phyloP scores from a whole-genome alignment of 257 asterid species.

The Prunella vulgaris region DNA sequence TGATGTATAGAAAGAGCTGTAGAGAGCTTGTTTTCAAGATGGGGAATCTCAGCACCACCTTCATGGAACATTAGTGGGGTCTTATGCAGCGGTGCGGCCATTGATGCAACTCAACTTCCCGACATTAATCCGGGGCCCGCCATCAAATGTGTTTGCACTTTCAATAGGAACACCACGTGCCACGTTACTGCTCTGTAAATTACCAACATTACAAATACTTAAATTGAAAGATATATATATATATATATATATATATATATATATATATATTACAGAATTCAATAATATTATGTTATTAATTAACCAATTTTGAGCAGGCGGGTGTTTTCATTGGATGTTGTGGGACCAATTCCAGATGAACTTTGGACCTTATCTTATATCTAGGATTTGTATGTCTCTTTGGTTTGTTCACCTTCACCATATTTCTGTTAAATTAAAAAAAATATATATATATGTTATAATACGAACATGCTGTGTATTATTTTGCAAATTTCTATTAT shows the following conservation, averaged over 20 bases:
- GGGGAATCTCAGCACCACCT: not conserved
- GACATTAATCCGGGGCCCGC: not conserved
- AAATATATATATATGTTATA: no score
- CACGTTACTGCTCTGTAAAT: not conserved
- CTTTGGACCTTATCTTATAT: constrained; percentile 48
- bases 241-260: no score
- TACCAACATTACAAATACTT: no score
- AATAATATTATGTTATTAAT: no score
- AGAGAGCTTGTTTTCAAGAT: not conserved
- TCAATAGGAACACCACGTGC: not conserved
- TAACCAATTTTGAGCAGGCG: constrained; percentile 32
- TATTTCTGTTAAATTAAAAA: no score
- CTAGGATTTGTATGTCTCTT: constrained; percentile 32
- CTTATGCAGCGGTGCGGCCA: not conserved
- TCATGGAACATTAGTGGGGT: not conserved
- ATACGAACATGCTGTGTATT: no score
- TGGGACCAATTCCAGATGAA: constrained; percentile 42
- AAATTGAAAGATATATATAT: no score
- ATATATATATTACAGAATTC: no score
- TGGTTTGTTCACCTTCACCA: no score
- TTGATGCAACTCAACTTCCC: not conserved
- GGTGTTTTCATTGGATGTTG: constrained; percentile 27
- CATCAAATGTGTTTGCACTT: not conserved
- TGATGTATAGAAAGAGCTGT: not conserved
- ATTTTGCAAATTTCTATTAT: no score